Conservation (phyloP, 192 early-diverging fungal species). For the Bifiguratus adelaidae region DNA sequence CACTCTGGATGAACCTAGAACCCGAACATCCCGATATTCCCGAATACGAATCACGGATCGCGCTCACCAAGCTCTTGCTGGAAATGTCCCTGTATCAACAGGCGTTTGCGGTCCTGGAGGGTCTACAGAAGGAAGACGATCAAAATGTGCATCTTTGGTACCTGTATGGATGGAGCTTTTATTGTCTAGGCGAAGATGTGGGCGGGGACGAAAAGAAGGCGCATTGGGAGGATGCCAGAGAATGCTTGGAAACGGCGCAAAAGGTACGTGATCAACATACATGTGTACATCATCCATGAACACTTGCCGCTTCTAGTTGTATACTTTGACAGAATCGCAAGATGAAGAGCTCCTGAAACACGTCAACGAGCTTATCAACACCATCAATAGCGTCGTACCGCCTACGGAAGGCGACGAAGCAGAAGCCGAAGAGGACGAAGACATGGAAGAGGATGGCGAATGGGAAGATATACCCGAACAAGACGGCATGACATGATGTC, state of each 20-base stretch:
- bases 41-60: slow-evolving; percentile 74
- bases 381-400: slow-evolving; percentile 42
- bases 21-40: slow-evolving; percentile 49
- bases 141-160: slow-evolving; percentile 90
- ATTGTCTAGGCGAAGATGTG: slow-evolving; percentile 53
- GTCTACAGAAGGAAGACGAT: slow-evolving; percentile 84
- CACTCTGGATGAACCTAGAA: slow-evolving; percentile 60
- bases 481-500: too few relatives aligned
- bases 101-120: slow-evolving; percentile 73
- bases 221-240: slow-evolving; percentile 60
- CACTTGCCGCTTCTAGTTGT: slow-evolving; percentile 44
- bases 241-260: slow-evolving; percentile 60
- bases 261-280: slow-evolving; percentile 25
- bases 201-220: slow-evolving; percentile 33
- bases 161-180: slow-evolving; percentile 91
- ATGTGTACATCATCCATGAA: neutral
- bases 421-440: slow-evolving; percentile 34
- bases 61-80: slow-evolving; percentile 73
- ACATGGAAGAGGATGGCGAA: slow-evolving; percentile 39
- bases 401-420: slow-evolving; percentile 32
- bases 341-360: slow-evolving; percentile 62
- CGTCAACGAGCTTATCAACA: slow-evolving; percentile 51
- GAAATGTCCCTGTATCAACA: slow-evolving; percentile 71
- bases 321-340: slow-evolving; percentile 44
- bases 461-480: too few relatives aligned